Conservation (phyloP, 2,329 filamentous ascomycete genomes). For the Fusarium cicatricum region DNA sequence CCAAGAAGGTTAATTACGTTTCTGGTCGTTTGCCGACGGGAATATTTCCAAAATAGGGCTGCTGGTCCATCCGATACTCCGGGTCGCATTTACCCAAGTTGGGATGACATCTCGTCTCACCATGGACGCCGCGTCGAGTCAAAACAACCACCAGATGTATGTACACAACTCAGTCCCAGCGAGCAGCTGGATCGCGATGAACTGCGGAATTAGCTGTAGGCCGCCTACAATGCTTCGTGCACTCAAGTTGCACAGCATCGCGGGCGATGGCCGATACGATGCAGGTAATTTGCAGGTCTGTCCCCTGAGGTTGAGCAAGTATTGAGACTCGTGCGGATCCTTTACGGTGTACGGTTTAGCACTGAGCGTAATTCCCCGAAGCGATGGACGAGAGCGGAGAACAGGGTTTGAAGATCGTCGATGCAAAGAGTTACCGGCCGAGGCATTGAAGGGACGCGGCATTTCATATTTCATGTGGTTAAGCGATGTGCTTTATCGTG, state of each 20-base stretch:
- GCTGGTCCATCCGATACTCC: constrained; percentile 13
- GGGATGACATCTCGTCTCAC: constrained; percentile 26
- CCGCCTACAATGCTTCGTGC: constrained; percentile 2
- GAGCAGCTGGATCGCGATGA: background rate
- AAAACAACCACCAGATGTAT: background rate
- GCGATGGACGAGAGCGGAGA: constrained; percentile 7
- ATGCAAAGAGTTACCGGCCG: constrained; percentile 10
- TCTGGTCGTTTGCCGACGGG: constrained; percentile 10
- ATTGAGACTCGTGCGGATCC: constrained; percentile 20
- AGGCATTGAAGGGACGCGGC: constrained; percentile 13
- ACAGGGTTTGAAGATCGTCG: constrained; percentile 26
- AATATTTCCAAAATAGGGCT: constrained; percentile 24
- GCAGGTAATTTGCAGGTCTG: constrained; percentile 3
- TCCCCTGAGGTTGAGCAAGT: constrained; percentile 8
- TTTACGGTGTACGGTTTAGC: constrained; percentile 20
- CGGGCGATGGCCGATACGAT: constrained; percentile 32
- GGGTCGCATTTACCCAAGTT: constrained; percentile 19
- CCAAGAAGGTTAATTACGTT: constrained; percentile 13
- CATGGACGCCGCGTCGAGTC: constrained; percentile 4
- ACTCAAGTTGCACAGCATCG: constrained; percentile 24
- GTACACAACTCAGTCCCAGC: background rate
- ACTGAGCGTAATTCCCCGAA: constrained; percentile 2
- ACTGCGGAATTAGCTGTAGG: constrained; percentile 12
- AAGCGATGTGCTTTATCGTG: background rate
- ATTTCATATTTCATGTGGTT: constrained; percentile 10